Conservation (phyloP, 2,329 filamentous ascomycete species). For the Helotiales sp. region DNA sequence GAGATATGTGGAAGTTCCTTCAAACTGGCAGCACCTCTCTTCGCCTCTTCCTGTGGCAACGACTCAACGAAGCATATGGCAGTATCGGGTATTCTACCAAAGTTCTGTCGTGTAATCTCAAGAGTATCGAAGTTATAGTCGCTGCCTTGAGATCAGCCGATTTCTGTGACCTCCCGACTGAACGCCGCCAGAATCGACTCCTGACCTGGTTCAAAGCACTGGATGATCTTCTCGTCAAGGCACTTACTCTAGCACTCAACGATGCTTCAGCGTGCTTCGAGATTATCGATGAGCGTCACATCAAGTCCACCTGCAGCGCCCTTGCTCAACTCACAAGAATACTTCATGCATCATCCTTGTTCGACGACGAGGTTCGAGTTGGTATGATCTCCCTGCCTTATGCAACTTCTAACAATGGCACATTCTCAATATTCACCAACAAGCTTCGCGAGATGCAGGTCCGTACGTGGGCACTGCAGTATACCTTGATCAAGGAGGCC, state of each 20-base stretch:
- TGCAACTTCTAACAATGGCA: constrained; percentile 48
- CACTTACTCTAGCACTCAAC: constrained; percentile 68
- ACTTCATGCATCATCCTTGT: constrained; percentile 76
- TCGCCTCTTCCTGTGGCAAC: constrained; percentile 84
- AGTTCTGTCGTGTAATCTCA: constrained; percentile 82
- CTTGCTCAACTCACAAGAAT: constrained; percentile 72
- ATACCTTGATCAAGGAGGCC: constrained; percentile 74
- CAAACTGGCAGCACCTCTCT: constrained; percentile 79
- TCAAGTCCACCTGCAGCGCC: constrained; percentile 70
- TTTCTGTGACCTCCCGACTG: constrained; percentile 53
- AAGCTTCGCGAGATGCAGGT: constrained; percentile 86
- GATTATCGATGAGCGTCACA: constrained; percentile 77
- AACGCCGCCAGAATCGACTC: constrained; percentile 68
- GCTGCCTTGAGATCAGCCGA: constrained; percentile 64
- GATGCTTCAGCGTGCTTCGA: constrained; percentile 70
- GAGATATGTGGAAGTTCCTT: constrained; percentile 84
- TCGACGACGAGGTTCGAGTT: constrained; percentile 82
- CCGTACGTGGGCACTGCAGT: constrained; percentile 84
- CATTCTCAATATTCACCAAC: constrained; percentile 57
- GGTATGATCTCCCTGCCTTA: constrained; percentile 66
- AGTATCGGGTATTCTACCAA: constrained; percentile 85
- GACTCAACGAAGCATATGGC: constrained; percentile 85
- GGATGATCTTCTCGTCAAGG: constrained; percentile 72
- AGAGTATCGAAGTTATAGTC: constrained; percentile 82
- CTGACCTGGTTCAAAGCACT: constrained; percentile 77